Evolutionary conservation across 116 monocot genomes (phyloP), one percentile per base, ranked within the genome.

Genomic region (Posidonia oceanica): DNA sequence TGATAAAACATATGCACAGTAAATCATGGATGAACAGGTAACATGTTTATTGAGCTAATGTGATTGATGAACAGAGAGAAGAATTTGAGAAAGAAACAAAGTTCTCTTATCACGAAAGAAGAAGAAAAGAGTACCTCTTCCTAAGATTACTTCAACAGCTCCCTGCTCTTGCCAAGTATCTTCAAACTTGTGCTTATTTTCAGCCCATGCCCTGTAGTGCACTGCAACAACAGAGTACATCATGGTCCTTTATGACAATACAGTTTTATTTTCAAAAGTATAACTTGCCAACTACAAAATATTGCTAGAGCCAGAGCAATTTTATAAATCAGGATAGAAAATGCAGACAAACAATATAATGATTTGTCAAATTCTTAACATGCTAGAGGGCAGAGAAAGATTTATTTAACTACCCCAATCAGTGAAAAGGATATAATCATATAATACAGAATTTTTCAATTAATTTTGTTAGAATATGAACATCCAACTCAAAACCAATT

Each of bases 141-240:
- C 96, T 56, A 91, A 54, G 21, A 87, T 81, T 14, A 97, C 73
- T 77, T 97, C 92, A 63, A 79, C 37, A 59, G 96, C 89, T 40
- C 81, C 73, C 72, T 89, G 96, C 66, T 97, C 96, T 80, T 83
- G 89, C 96, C 96, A 89, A 14, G 92, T 97, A 80, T 97, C 96
- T 82, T 97, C 96, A 80, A 97, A 89, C 75, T 97, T 97, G 74
- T 89, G 92, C 37, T 81, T 81, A 51, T 65, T 87, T 58, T 87
- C 78, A 71, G 80, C 83, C 96, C 96, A 97, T 72, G 92, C 96
- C 74, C 75, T 85, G 72, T 97, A 97, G 65, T 92, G 87, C 76
- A 91, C 96, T 97, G 80, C 59, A 73, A 58, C 21, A 21, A 57
- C 22, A 68, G 16, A 53, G 23, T 15, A 29, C 23, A 53, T 29